Evolutionary conservation across 2,329 filamentous ascomycete genomes (phyloP), one percentile per base, ranked within the genome.

Genomic region (Alternaria ventricosa): DNA sequence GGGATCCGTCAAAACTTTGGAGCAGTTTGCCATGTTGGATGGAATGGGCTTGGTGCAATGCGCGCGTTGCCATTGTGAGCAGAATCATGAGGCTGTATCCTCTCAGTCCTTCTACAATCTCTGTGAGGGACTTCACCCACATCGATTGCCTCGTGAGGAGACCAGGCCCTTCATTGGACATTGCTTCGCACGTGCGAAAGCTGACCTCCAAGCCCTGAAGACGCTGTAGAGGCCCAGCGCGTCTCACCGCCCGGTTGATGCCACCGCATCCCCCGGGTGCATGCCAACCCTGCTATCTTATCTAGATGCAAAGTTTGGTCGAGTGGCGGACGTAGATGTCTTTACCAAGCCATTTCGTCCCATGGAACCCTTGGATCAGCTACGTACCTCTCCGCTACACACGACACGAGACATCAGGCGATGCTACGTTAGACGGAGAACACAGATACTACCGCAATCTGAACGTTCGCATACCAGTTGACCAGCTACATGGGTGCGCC

Each of bases 211-310:
- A 45, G 20, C 28, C 46, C n/a, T 33, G 28, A 10, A 20, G 20
- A 46, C n/a, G 18, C 23, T 30, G 33, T 15, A 59, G 55, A 43
- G 20, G 36, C 50, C 44, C 50, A 58, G 36, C 46, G 59, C 57
- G 15, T 43, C 67, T 61, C 67, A 70, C 65, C 67, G 67, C 67
- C 49, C 44, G 44, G n/a, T 20, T 23, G 33, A 55, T 51, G 46
- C 47, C 59, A 58, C 63, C 53, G 54, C 50, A 36, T 55, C 51
- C 13, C 8, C 45, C 36, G 51, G 61, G 50, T 54, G 18, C 53
- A 43, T 10, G 28, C 45, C 33, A 20, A 47, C 18, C 20, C 47
- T 47, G 47, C n/a, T 53, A 45, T 33, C 33, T 47, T 49, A 55
- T 51, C 56, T 51, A 23, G 23, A 27, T 6, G 12, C 51, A 47